phyloP scores from a whole-genome alignment of 2,329 filamentous ascomycete species.

The Colletotrichum sublineola region DNA sequence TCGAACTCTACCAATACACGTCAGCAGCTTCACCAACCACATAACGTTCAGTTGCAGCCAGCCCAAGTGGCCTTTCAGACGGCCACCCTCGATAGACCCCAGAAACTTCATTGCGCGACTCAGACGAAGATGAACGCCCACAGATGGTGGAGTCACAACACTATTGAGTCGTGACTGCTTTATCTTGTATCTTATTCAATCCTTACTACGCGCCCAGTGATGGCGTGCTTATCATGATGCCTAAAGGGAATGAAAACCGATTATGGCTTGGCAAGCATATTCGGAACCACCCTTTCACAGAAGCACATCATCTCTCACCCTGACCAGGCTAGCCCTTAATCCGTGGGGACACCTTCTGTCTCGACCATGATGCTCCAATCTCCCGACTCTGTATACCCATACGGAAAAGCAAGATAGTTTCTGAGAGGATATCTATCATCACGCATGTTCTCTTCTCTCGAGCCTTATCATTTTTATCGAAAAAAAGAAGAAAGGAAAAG shows the following conservation, averaged over 20 bases:
- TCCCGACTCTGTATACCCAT: too few relatives aligned
- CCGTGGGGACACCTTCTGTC: background rate
- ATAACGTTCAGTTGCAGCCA: background rate
- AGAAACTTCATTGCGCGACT: background rate
- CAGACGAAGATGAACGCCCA: background rate
- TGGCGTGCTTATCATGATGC: background rate
- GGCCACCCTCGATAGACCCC: background rate
- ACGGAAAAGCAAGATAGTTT: too few relatives aligned
- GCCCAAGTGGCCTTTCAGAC: background rate
- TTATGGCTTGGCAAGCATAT: background rate
- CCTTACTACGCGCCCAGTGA: background rate
- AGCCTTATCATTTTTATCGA: too few relatives aligned
- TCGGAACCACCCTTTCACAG: background rate
- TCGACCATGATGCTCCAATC: too few relatives aligned
- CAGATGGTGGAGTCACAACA: background rate
- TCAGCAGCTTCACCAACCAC: slow-evolving; percentile 7
- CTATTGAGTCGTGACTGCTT: background rate
- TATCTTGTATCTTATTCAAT: background rate
- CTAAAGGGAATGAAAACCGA: background rate
- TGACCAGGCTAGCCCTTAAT: background rate
- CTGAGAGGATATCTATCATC: too few relatives aligned
- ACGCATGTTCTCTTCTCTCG: too few relatives aligned
- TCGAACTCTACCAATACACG: slow-evolving; percentile 6
- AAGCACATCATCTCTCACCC: background rate
- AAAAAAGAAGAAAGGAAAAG: too few relatives aligned